Base-by-base conservation (phyloP, 495 filamentous ascomycete species). In the Melanomma pulvis-pyrius region DNA sequence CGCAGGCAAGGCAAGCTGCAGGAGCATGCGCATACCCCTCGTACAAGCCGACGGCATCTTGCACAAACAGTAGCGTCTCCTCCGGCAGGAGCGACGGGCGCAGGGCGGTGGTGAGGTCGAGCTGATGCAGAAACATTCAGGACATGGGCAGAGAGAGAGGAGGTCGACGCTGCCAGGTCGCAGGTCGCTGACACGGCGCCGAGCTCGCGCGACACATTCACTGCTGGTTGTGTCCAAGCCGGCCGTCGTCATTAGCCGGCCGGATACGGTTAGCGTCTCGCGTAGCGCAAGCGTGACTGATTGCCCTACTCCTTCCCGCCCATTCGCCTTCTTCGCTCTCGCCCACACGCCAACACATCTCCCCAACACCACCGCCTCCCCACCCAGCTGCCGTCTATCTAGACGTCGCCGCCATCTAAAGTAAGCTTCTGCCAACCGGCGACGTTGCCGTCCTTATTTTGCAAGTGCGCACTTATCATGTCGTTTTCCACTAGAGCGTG, bases 1-100 rank as follows among this genome's bases (percentile, higher is more conserved):
- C 52, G 21, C 47, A 19, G 58, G 3, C 6, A 6, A 56, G 36
- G 53, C 19, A 32, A 25, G 19, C 49, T 1, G 19, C 1, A 3
- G 30, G 34, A 34, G 41, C n/a, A n/a, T 67, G 53, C 32, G 79
- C 88, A 79, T 81, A 97, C 93, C 96, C 94, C 82, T 97, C 91
- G 79, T 99, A 99, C 67, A 99, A 81, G 71, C 96, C 94, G 73
- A 98, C 94, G 76, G 90, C 90, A 83, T 97, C 91, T 79, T 97
- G 92, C 64, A 99, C 92, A 80, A 97, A 98, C 61, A 98, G 85
- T 30, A 97, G 80, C 22, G 84, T 83, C 77, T 98, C 94, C 79
- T 97, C 96, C 67, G 92, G 90, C 51, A 96, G 83, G 64, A 97
- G 87, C 56, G 87, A 87, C 47, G 94, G 94, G 80, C 96, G 90